Base-by-base conservation (phyloP, 148 eudicot genomes). In the Pouteria glomerata region DNA sequence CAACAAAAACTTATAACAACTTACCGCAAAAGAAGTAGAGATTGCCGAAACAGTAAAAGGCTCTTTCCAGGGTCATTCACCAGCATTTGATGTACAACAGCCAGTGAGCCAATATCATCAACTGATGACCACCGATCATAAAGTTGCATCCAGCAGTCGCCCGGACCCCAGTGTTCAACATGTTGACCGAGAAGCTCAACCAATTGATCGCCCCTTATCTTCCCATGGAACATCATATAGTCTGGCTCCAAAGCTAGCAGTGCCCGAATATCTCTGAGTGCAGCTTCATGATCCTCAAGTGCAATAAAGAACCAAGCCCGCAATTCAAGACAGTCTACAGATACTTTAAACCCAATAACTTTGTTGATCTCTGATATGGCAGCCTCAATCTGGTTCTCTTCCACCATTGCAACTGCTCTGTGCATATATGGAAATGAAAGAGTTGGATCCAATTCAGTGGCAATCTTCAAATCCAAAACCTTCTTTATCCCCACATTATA, bases 91-190 rank as follows among this genome's bases (percentile, higher is more conserved):
- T 91, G 92, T 66, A 87, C 82, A 67, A 91, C 90, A 70, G 94
- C 94, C 65, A 91, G 77, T 68, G 97, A 91, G 42, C 97, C 97
- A 77, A 91, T 87, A 80, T 91, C 97, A 85, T 91, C 97, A 47
- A 89, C 93, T 70, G 84, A 84, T 14, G 97, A 91, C 97, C 97
- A 91, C 50, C 92, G 81, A 68, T 89, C 94, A 77, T 89, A 89
- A 53, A 91, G 81, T 71, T 89, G 92, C 83, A 91, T 78, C 97
- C 97, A 91, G 73, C 94, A 91, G 68, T 91, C 97, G 62, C 92
- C 97, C 21, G 80, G 87, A 80, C 88, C 81, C 88, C 92, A 82
- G 65, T 85, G 85, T 59, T 76, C 83, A 47, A 84, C 84, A 78
- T 74, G 75, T 65, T 83, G 71, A 55, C 75, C 68, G 14, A 91